A percentile compares a stretch with the other conserved stretches of the same genome.
Conservation (phyloP, 2,329 filamentous ascomycete species). For the Botrytis byssoidea region DNA sequence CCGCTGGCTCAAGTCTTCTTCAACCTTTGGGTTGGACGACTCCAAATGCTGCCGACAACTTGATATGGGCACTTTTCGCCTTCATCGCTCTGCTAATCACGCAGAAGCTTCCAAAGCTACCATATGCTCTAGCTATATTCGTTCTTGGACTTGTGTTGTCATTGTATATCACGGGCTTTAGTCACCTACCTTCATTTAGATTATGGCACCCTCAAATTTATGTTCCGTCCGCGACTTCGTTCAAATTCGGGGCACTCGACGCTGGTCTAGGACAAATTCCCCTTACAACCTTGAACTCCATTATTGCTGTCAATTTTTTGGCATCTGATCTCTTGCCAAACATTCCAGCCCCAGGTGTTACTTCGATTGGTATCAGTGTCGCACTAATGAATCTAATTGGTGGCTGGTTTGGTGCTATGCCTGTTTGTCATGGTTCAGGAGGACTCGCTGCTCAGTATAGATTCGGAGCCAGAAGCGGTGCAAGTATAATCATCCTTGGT, state of each 20-base stretch:
- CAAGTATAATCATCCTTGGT: constrained; percentile 78
- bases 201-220: constrained; percentile 59
- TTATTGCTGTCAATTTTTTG: constrained; percentile 82
- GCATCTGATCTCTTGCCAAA: constrained; percentile 73
- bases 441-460: constrained; percentile 87
- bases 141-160: constrained; percentile 66
- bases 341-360: constrained; percentile 67
- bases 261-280: constrained; percentile 74
- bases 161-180: constrained; percentile 43
- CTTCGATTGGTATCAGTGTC: constrained; percentile 77
- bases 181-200: constrained; percentile 50
- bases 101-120: constrained; percentile 62
- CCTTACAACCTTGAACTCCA: constrained; percentile 86
- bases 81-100: constrained; percentile 71
- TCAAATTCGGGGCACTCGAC: constrained; percentile 55
- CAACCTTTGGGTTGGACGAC: constrained; percentile 65
- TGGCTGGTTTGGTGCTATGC: constrained; percentile 94
- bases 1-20: constrained; percentile 69
- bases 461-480: constrained; percentile 86
- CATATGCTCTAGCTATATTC: constrained; percentile 76
- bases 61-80: constrained; percentile 71
- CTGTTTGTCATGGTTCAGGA: constrained; percentile 88
- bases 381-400: constrained; percentile 78
- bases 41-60: constrained; percentile 71
- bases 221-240: constrained; percentile 46